Percentiles rank a stretch among this genome's conserved stretches.
Evolutionary conservation across 495 filamentous ascomycete species (phyloP).

Genomic region (Annulohypoxylon stygium): DNA sequence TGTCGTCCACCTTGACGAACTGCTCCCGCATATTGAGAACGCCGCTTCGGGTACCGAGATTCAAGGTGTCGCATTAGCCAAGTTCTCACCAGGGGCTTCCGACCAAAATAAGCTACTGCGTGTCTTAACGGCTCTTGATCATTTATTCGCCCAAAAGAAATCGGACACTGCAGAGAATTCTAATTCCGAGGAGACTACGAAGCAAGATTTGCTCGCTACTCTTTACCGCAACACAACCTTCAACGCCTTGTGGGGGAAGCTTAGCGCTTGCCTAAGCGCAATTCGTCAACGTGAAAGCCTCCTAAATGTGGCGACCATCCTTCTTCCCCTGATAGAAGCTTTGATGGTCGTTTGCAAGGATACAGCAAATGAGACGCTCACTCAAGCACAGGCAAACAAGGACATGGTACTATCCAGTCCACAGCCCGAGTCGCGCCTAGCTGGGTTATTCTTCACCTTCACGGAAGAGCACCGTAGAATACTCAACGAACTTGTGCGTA

Average conservation of each 20-base stretch:
- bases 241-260: constrained; percentile 87
- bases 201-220: constrained; percentile 84
- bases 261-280: constrained; percentile 90
- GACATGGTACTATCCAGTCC: constrained; percentile 81
- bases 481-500: constrained; percentile 95
- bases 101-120: constrained; percentile 95
- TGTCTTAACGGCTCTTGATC: constrained; percentile 94
- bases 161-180: constrained; percentile 68
- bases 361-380: constrained; percentile 73
- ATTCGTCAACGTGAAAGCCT: constrained; percentile 93
- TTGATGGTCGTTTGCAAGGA: constrained; percentile 99
- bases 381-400: constrained; percentile 67
- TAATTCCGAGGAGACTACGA: constrained; percentile 66
- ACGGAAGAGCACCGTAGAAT: constrained; percentile 99
- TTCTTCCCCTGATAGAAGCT: constrained; percentile 92
- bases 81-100: constrained; percentile 94
- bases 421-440: constrained; percentile 84
- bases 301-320: constrained; percentile 95
- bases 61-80: constrained; percentile 91
- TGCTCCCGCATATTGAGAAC: constrained; percentile 88
- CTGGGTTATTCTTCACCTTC: constrained; percentile 96
- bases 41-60: constrained; percentile 92
- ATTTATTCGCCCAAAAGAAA: constrained; percentile 81
- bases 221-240: constrained; percentile 94
- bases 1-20: constrained; percentile 82